phyloP scores from a whole-genome alignment of 2,329 filamentous ascomycete genomes.

The Trichoderma brevicompactum region DNA sequence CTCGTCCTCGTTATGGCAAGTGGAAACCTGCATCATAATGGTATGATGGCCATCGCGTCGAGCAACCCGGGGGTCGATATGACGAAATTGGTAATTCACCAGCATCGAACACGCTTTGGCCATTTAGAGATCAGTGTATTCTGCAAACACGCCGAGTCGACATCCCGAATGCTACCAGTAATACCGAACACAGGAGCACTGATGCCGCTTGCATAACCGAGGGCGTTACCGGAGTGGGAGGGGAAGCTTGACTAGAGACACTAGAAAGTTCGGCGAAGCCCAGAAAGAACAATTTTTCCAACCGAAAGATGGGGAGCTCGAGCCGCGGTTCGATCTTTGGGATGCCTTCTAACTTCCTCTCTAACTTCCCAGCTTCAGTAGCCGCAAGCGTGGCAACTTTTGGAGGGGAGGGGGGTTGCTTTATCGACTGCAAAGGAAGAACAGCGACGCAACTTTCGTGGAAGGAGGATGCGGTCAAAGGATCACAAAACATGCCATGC shows the following conservation, averaged over 20 bases:
- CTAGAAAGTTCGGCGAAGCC: constrained; percentile 25
- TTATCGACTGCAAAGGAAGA: not conserved
- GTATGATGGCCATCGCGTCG: not conserved
- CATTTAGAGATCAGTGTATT: constrained; percentile 19
- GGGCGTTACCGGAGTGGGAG: constrained; percentile 16
- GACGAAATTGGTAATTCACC: constrained; percentile 20
- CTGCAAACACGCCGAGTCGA: constrained; percentile 7
- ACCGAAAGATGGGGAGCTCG: not conserved
- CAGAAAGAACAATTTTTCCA: not conserved
- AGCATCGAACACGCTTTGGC: constrained; percentile 17
- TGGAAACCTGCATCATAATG: constrained; percentile 1
- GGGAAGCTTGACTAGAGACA: not conserved
- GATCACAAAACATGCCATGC: too few relatives aligned
- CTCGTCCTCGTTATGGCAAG: not conserved
- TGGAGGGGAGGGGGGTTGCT: too few relatives aligned
- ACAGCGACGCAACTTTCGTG: too few relatives aligned
- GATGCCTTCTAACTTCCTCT: not conserved
- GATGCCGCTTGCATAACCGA: constrained; percentile 2
- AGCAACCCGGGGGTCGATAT: not conserved
- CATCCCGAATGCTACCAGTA: not conserved
- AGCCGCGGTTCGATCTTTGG: constrained; percentile 11
- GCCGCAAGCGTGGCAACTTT: too few relatives aligned
- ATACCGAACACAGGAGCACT: not conserved
- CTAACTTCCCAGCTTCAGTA: not conserved
- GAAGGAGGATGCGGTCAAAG: too few relatives aligned